Base-by-base conservation (phyloP, 2,329 filamentous ascomycete species). In the Diaporthe batatas region DNA sequence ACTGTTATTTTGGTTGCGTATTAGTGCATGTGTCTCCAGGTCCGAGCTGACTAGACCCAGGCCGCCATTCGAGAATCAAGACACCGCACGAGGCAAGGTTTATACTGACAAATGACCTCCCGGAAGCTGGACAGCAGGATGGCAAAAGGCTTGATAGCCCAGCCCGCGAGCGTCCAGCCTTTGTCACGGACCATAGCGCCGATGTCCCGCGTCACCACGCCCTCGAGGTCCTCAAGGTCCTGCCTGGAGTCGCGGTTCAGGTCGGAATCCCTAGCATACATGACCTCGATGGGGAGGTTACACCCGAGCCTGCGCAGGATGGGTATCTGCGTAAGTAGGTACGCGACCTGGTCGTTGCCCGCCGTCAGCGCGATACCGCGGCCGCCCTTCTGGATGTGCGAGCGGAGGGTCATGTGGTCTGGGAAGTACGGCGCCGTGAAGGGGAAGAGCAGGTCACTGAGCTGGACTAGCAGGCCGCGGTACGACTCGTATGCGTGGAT, bases 131-230 rank as follows among this genome's bases (percentile, higher is more conserved):
- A 85, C 72, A 85, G 76, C 6, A 86, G 77, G 34, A 85, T 84
- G 1, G 84, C 84, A 58, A 84, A 86, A 0, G 85, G 84, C 74
- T 86, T 86, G 29, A 81, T 83, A 0, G 84, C 84, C 84, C 84
- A 86, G 6, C 84, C 84, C 12, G 79, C 81, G 51, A 86, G 76
- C 44, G 79, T 79, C 84, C 84, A 86, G 25, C 84, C 84, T 29
- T 79, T 77, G 49, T 85, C 83, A 49, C 83, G 79, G 11, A 86
- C 81, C 83, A 86, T 86, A 34, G 80, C 80, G 16, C 79, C 80
- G 54, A 86, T 79, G 72, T 86, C 83, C 29, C 84, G 80, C 1
- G 84, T 86, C 14, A 83, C 79, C 10, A 86, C 84, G 4, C 81
- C 83, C 6, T 82, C 81, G 8, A 85, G 75, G 11, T 80, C 80